These are phyloP conservation scores for Kazachstania bromeliacearum DNA, from an alignment of 805 yeast species.

Conservation along the genomic window DNA sequence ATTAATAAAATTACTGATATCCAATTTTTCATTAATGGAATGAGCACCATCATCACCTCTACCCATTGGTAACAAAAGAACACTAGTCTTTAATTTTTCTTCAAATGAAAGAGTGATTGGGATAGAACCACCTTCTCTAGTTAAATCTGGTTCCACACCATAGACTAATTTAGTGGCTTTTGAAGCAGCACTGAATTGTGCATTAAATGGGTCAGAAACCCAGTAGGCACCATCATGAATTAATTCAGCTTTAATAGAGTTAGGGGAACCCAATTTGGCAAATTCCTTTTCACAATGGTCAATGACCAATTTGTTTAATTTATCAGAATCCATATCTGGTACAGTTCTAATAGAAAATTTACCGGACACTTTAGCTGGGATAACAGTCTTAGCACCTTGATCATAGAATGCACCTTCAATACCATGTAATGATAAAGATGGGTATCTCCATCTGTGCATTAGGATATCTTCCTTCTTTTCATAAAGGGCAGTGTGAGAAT, in stretches of 20 bases:
- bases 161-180: constrained; percentile 92
- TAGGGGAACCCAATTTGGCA: constrained; percentile 63
- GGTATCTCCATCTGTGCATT: constrained; percentile 98
- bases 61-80: constrained; percentile 90
- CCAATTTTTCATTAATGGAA: constrained; percentile 90
- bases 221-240: constrained; percentile 95
- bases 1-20: constrained; percentile 78
- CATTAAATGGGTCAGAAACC: constrained; percentile 90
- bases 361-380: constrained; percentile 89
- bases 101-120: constrained; percentile 95
- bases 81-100: constrained; percentile 74
- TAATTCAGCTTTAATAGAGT: constrained; percentile 59
- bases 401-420: constrained; percentile 95
- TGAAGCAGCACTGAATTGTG: constrained; percentile 85
- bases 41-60: constrained; percentile 99
- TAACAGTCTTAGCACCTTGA: constrained; percentile 95
- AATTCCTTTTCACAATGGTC: constrained; percentile 61
- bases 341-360: constrained; percentile 96
- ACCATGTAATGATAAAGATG: constrained; percentile 93
- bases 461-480: constrained; percentile 73
- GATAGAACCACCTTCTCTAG: constrained; percentile 98
- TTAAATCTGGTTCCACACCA: constrained; percentile 91
- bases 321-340: constrained; percentile 78
- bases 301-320: constrained; percentile 68
- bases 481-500: constrained; percentile 75